Evolutionary conservation across 2,329 filamentous ascomycete genomes (phyloP), one percentile per base, ranked within the genome.

Genomic region (Xylariaceae sp.): DNA sequence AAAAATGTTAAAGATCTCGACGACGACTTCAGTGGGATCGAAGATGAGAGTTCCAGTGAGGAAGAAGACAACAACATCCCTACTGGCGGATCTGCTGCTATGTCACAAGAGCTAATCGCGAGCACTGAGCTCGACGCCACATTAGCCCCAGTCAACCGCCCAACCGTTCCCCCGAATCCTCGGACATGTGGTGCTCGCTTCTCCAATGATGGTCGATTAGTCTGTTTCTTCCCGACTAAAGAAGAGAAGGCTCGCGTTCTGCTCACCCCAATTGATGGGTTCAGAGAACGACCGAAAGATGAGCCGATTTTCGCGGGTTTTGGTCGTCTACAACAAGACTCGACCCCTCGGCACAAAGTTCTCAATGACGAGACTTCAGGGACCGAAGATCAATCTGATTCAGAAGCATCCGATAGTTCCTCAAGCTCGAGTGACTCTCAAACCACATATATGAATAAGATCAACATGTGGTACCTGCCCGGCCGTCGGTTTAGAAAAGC

Each of bases 41-140:
- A 78, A 35, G 88, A 89, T 59, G 90, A 94, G 64, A 93, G 90
- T 65, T 97, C 91, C 2, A 95, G 89, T 67, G 88, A 91, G 63
- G 88, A 90, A 61, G 89, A 92, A 64, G 90, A 92, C 18, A 77
- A 77, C 51, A 77, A 80, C 23, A 80, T 82, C 9, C 78, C 78
- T 0, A 71, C 78, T 1, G 80, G 80, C 2, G 80, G 78, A 15
- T 82, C 80, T 7, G 80, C 79, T 10, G 80, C 81, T 56, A 83
- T 87, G 81, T 86, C 84, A 5, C 83, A 86, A 63, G 84, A 87
- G 64, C 75, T 87, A 18, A 79, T 77, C 49, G 77, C 79, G 7
- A 83, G 80, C 61, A 77, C 75, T 18, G 82, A 84, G 53, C 75
- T 78, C 3, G 82, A 82, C 49, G 79, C 78, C 3, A 79, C 81